A percentile compares a stretch with the other conserved stretches of the same genome.
Conservation (phyloP, 306 rosid genomes). For the Carpinus viminea region DNA sequence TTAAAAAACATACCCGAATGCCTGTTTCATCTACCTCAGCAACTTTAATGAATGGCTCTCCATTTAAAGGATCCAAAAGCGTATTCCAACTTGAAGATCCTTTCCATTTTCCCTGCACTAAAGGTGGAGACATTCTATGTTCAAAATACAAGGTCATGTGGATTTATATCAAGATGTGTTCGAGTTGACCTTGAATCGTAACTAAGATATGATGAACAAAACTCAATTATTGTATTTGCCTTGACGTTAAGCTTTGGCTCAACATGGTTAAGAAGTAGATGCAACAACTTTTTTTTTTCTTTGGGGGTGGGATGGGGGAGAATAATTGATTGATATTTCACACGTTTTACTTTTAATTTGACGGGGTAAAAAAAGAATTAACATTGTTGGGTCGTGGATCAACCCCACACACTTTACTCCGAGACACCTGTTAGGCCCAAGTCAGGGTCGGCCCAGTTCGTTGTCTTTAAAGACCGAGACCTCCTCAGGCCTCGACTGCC, state of each 20-base stretch:
- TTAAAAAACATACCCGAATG: slow-evolving; percentile 58
- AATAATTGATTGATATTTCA: not conserved
- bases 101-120: slow-evolving; percentile 95
- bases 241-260: not conserved
- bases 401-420: too few relatives aligned
- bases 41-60: slow-evolving; percentile 88
- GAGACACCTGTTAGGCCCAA: too few relatives aligned
- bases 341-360: not conserved
- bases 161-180: slow-evolving; percentile 1
- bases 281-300: not conserved
- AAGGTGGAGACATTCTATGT: slow-evolving; percentile 29
- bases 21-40: slow-evolving; percentile 84
- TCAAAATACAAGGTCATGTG: not conserved
- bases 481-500: too few relatives aligned
- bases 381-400: too few relatives aligned
- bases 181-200: not conserved
- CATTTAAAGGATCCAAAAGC: slow-evolving; percentile 85
- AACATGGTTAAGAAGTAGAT: not conserved
- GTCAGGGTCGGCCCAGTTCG: too few relatives aligned
- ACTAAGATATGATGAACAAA: slow-evolving; percentile 8
- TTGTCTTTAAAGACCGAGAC: too few relatives aligned
- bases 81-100: slow-evolving; percentile 64
- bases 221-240: not conserved
- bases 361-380: not conserved
- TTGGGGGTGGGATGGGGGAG: not conserved